Evolutionary conservation across 306 rosid genomes (phyloP).

Genomic region (Phaseolus lunatus): DNA sequence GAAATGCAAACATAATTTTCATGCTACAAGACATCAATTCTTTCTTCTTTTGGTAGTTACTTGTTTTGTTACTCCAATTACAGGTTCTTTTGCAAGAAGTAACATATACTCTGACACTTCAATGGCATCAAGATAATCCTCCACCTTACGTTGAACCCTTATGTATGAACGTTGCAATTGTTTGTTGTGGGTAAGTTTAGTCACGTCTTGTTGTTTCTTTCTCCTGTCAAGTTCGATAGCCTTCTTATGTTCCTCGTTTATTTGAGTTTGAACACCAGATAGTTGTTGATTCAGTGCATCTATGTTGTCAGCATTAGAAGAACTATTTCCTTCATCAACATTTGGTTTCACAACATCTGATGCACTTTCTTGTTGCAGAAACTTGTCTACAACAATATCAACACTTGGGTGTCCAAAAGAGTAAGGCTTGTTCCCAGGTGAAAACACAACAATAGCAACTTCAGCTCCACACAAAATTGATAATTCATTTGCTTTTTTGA

Average conservation of each 20-base stretch:
- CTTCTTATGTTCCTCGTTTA: neutral
- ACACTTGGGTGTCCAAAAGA: slow-evolving; percentile 16
- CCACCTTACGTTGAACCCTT: neutral
- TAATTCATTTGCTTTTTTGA: slow-evolving; percentile 5
- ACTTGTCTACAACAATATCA: neutral
- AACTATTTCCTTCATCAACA: neutral
- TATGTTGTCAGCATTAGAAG: neutral
- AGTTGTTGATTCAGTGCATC: neutral
- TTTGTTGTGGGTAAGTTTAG: neutral
- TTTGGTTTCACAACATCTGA: neutral
- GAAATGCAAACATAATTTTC: neutral
- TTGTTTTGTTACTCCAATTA: neutral
- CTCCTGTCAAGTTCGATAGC: neutral
- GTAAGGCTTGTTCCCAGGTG: neutral
- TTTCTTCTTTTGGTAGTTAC: neutral
- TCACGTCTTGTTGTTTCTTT: neutral
- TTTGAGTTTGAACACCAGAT: neutral
- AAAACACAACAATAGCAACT: slow-evolving; percentile 21
- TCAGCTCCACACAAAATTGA: neutral
- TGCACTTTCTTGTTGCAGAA: neutral
- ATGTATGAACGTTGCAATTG: neutral
- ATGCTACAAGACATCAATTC: neutral
- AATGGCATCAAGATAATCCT: neutral
- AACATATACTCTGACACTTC: neutral
- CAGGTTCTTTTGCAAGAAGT: neutral